Percentiles rank a stretch among this genome's conserved stretches.
Conservation (phyloP, 257 asterid genomes). For the Anisodus acutangulus region DNA sequence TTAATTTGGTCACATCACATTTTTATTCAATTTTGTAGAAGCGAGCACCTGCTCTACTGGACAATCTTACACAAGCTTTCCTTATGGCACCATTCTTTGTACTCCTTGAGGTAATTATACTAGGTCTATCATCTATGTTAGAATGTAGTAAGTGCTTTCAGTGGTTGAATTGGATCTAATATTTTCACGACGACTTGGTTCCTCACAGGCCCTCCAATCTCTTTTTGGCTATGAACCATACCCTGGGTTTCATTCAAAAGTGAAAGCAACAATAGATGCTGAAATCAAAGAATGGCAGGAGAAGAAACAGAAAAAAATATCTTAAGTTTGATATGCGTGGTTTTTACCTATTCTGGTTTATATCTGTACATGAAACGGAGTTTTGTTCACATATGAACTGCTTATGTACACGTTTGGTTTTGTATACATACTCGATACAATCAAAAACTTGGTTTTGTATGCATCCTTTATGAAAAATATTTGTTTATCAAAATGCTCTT, state of each 20-base stretch:
- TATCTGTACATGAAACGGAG: background rate
- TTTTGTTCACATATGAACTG: background rate
- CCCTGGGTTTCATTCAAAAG: conserved; percentile 78
- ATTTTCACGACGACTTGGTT: conserved; percentile 2
- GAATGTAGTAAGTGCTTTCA: background rate
- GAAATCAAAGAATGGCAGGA: conserved; percentile 79
- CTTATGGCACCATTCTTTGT: conserved; percentile 97
- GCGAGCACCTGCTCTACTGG: conserved; percentile 97
- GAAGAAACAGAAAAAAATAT: conserved; percentile 61
- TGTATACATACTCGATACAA: background rate
- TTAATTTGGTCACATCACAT: conserved; percentile 7
- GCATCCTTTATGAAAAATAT: background rate
- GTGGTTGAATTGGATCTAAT: conserved; percentile 1
- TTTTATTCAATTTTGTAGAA: conserved; percentile 52
- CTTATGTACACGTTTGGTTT: background rate
- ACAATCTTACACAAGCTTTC: conserved; percentile 92
- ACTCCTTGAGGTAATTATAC: conserved; percentile 70
- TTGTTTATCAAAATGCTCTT: background rate
- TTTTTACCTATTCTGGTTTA: background rate
- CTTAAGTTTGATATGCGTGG: conserved; percentile 34
- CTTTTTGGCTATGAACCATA: conserved; percentile 81
- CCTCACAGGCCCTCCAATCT: conserved; percentile 63
- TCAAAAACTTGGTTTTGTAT: background rate
- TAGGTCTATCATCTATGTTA: conserved; percentile 22
- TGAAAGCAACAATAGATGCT: conserved; percentile 61